Base-by-base conservation (phyloP, 306 rosid species). In the Dicorynia guianensis region DNA sequence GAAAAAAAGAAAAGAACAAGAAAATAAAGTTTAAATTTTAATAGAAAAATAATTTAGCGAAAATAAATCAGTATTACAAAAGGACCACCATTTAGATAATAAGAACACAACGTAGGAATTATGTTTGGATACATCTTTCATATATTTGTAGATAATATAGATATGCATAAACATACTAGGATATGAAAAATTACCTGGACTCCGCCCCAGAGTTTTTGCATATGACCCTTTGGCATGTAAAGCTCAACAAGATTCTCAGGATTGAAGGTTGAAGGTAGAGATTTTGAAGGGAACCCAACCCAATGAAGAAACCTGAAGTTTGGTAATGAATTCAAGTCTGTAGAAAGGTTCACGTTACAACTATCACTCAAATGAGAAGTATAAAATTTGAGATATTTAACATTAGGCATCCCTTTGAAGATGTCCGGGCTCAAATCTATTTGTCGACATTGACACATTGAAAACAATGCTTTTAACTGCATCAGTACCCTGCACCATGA, bases 401-500 rank as follows among this genome's bases (percentile, higher is more conserved):
- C 30, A 25, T 25, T 25, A 25, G 30, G 30, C 30, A 25, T 25
- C 48, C 7, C 38, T 11, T 2, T 36, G 20, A 63, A 74, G 15
- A 53, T 33, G 38, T 40, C 7, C 0, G n/a, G 12, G 7, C 62
- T 19, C 6, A 63, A 38, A 0, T 10, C 7, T 36, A 20, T 19
- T 12, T 13, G 55, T 15, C 17, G 9, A 44, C 2, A 4, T 50
- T 3, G 4, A 46, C 15, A 4, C 13, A 12, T 49, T 14, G 4
- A 63, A 14, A 4, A 50, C 7, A 19, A 74, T 63, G 71, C 44
- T 49, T 74, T 38, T 19, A 12, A 74, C 8, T 62, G 44, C 14
- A 4, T 19, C 58, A 11, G 79, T 62, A 17, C 79, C 71, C 79
- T 63, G 3, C 4, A 15, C 58, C 35, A 39, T 19, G n/a, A 42